Percentiles rank a stretch among this genome's conserved stretches.
These are phyloP conservation scores for Xylaria sp. DNA, from an alignment of 2,329 filamentous ascomycete species.

Conservation along the genomic window DNA sequence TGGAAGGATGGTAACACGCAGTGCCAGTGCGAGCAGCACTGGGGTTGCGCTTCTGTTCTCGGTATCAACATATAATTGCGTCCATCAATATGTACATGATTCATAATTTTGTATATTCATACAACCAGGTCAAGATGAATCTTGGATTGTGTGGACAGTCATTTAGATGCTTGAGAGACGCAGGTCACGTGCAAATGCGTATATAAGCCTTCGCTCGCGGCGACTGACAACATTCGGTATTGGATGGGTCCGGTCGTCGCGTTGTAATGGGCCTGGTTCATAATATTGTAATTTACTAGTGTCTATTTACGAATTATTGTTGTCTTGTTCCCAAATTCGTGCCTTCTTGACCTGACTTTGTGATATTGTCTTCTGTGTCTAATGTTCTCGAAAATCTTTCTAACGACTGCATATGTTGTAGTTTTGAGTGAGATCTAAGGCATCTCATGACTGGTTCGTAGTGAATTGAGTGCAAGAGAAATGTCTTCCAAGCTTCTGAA, in stretches of 20 bases:
- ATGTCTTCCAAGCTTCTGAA: no score
- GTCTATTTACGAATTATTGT: conserved; percentile 48
- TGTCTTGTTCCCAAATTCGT: conserved; percentile 27
- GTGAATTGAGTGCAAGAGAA: no score
- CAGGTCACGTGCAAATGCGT: conserved; percentile 33
- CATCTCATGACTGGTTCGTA: neutral
- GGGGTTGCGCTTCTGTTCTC: conserved; percentile 51
- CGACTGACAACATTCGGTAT: conserved; percentile 42
- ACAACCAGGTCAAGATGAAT: conserved; percentile 25
- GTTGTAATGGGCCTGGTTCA: conserved; percentile 53
- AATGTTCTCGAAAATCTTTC: neutral
- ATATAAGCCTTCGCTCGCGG: conserved; percentile 30
- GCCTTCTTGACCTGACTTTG: neutral
- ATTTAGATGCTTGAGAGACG: conserved; percentile 27
- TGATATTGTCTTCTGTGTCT: neutral
- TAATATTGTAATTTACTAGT: conserved; percentile 60
- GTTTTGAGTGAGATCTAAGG: no score
- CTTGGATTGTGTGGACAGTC: neutral
- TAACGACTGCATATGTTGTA: neutral
- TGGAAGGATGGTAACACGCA: conserved; percentile 78
- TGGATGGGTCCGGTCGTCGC: conserved; percentile 39
- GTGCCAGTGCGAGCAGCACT: conserved; percentile 81
- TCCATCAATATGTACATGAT: conserved; percentile 36
- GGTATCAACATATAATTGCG: conserved; percentile 42
- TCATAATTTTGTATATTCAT: conserved; percentile 32